Base-by-base conservation (phyloP, 2,329 filamentous ascomycete species). In the Orbilia blumenaviensis region DNA sequence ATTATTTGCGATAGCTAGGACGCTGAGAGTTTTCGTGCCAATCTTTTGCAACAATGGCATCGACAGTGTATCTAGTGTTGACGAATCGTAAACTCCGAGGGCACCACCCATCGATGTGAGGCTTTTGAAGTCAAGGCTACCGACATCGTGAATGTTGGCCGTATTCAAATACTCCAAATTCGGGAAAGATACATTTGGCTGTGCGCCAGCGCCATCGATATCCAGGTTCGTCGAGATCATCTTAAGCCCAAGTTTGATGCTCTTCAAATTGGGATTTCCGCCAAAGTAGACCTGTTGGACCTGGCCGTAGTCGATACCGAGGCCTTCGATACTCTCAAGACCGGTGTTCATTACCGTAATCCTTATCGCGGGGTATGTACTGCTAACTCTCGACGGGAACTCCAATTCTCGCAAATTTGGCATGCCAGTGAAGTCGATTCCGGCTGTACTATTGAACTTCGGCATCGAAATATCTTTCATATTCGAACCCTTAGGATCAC, bases 241-340 rank as follows among this genome's bases (percentile, higher is more conserved):
- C 38, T 64, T 66, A 2, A 76, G 44, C 6, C 41, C 29, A 41
- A 76, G 52, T 1, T 34, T 60, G 41, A 76, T 69, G 6, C 68
- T 46, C 23, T 61, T 66, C 60, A 76, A 23, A 36, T 69, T 76
- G 16, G 64, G 72, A 41, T 76, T 76, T 10, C 56, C 72, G 10
- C 64, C 64, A 44, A 76, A 69, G 25, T 69, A 69, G n/a, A 76
- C 50, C 29, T 76, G 72, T 34, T 76, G 72, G 29, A 76, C 68
- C 4, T 58, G 54, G 14, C 32, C 36, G 34, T 60, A 76, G 41
- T 76, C 72, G 32, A 76, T 69, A 44, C 62, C 62, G 32, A 76
- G 16, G 7, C 32, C 41, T 9, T 69, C 58, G 3, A 76, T 34
- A 18, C 44, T 64, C 14, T 69, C 29, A 10, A 76, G 58, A 2